Percentiles rank a stretch among this genome's conserved stretches.
These are phyloP conservation scores for Hymenoscyphus fraxineus DNA, from an alignment of 2,329 filamentous ascomycete genomes.

Conservation along the genomic window DNA sequence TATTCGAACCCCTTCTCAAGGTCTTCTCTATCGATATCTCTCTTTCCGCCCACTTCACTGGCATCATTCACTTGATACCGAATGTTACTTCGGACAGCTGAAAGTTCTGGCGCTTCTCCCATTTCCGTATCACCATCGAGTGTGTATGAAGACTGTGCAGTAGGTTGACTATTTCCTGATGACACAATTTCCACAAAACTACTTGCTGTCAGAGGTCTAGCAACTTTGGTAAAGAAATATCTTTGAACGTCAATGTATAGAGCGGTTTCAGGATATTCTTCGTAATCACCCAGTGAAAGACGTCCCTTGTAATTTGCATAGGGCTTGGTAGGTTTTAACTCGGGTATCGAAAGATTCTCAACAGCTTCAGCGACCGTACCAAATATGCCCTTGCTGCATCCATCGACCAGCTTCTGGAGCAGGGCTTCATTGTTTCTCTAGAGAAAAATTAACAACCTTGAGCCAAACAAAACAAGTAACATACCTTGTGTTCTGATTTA, in stretches of 20 bases:
- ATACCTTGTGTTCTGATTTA: constrained; percentile 68
- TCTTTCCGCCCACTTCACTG: constrained; percentile 70
- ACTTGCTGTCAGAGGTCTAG: constrained; percentile 70
- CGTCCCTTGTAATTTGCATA: constrained; percentile 75
- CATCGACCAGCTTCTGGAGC: constrained; percentile 61
- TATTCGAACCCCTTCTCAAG: constrained; percentile 94
- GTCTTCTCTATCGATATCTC: constrained; percentile 75
- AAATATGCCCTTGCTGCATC: constrained; percentile 65
- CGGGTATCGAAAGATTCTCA: constrained; percentile 71
- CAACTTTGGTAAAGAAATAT: constrained; percentile 81
- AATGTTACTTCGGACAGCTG: constrained; percentile 70
- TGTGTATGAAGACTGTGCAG: constrained; percentile 49
- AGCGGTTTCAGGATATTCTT: constrained; percentile 64
- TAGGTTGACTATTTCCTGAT: constrained; percentile 41
- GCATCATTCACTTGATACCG: constrained; percentile 79
- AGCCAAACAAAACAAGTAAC: background rate
- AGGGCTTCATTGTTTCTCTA: constrained; percentile 69
- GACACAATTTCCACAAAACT: constrained; percentile 59
- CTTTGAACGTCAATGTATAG: constrained; percentile 83
- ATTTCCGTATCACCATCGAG: constrained; percentile 41
- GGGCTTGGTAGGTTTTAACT: constrained; percentile 70
- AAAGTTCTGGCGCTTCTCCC: constrained; percentile 47
- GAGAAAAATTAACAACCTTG: constrained; percentile 20
- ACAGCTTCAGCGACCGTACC: constrained; percentile 87
- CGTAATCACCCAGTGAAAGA: constrained; percentile 74